A percentile compares a stretch with the other conserved stretches of the same genome.
phyloP scores from a whole-genome alignment of 1,284 basidiomycete genomes.

The Apiotrichum gamsii region DNA sequence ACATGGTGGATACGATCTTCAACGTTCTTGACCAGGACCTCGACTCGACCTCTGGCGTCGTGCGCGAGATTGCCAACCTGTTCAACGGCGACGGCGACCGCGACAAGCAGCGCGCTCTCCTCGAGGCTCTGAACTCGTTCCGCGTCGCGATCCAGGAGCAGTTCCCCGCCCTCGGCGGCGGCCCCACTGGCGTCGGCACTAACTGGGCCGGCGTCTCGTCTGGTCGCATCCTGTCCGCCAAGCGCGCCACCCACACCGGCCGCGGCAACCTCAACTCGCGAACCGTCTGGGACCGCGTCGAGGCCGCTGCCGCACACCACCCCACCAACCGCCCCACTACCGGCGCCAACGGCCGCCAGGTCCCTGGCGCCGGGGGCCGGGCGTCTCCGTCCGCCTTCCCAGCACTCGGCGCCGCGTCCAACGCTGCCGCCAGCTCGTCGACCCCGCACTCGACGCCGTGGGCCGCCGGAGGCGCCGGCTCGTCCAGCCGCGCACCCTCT shows the following conservation, averaged over 20 bases:
- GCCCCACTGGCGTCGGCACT: constrained; percentile 52
- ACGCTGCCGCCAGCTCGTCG: constrained; percentile 7
- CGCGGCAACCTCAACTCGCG: constrained; percentile 55
- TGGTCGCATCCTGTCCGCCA: constrained; percentile 74
- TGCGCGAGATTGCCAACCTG: constrained; percentile 71
- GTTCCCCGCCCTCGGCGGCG: constrained; percentile 63
- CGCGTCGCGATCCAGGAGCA: constrained; percentile 74
- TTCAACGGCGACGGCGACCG: constrained; percentile 67
- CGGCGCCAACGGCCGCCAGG: constrained; percentile 29
- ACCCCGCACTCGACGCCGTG: constrained; percentile 39
- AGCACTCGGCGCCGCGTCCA: constrained; percentile 25
- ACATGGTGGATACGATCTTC: constrained; percentile 81
- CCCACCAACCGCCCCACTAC: constrained; percentile 51
- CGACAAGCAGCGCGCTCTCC: constrained; percentile 66
- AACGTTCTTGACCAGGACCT: constrained; percentile 71
- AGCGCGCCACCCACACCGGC: constrained; percentile 59
- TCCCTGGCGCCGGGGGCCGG: constrained; percentile 31
- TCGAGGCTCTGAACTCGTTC: constrained; percentile 75
- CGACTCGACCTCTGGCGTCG: constrained; percentile 68
- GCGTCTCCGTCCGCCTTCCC: constrained; percentile 30
- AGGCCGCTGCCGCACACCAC: constrained; percentile 65
- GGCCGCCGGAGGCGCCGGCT: constrained; percentile 34
- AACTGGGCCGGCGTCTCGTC: constrained; percentile 72
- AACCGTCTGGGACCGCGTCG: constrained; percentile 79
- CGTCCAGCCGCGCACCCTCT: constrained; percentile 27